Evolutionary conservation across 306 rosid genomes (phyloP).

Genomic region (Lablab purpureus): DNA sequence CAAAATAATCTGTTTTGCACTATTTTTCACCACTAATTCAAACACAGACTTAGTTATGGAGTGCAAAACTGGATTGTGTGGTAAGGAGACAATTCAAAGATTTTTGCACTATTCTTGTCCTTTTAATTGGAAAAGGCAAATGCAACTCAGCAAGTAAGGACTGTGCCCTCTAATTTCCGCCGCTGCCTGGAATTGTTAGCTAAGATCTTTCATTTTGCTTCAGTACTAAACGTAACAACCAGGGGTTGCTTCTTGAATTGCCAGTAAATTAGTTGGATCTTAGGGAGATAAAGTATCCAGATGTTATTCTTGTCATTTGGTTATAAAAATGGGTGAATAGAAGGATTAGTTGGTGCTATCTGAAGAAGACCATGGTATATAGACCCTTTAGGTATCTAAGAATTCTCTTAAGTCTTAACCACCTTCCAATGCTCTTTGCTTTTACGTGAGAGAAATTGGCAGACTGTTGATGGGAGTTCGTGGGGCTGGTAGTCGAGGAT

Average conservation of each 20-base stretch:
- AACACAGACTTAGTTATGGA: background rate
- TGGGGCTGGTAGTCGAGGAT: background rate
- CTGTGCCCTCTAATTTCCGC: background rate
- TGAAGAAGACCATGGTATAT: background rate
- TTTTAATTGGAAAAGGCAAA: background rate
- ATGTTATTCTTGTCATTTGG: background rate
- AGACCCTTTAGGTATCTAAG: slow-evolving; percentile 5
- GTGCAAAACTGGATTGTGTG: background rate
- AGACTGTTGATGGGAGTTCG: background rate
- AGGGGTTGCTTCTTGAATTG: background rate
- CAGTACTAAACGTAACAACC: background rate
- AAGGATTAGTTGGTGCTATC: too few relatives aligned
- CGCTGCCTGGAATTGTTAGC: background rate
- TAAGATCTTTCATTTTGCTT: background rate
- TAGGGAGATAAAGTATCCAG: background rate
- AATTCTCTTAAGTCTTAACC: background rate
- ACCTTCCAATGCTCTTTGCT: background rate
- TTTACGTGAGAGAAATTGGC: background rate
- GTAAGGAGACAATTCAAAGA: background rate
- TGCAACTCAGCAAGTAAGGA: background rate
- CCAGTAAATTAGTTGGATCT: background rate
- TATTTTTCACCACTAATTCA: background rate
- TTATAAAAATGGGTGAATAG: background rate
- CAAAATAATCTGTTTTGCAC: background rate
- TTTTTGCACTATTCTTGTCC: background rate